phyloP scores from a whole-genome alignment of 2,329 filamentous ascomycete species.

The Orbilia brochopaga region DNA sequence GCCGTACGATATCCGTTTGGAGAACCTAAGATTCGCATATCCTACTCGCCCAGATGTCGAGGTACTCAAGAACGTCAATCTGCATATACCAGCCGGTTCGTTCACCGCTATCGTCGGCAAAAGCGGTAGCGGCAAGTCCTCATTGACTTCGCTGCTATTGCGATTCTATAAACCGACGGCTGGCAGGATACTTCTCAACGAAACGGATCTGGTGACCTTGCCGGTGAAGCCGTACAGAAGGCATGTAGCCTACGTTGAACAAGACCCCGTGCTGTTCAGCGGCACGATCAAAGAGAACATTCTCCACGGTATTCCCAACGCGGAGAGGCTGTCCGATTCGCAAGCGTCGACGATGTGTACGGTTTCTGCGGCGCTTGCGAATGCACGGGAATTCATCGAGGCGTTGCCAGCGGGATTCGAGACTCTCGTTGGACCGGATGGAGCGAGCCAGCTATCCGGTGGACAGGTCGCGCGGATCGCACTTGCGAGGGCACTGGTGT shows the following conservation, averaged over 20 bases:
- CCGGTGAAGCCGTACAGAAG: constrained; percentile 63
- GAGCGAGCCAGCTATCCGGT: constrained; percentile 53
- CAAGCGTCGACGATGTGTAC: constrained; percentile 21
- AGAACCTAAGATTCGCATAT: constrained; percentile 59
- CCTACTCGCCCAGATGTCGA: constrained; percentile 57
- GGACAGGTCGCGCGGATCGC: constrained; percentile 54
- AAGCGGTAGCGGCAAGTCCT: constrained; percentile 67
- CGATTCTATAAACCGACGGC: constrained; percentile 66
- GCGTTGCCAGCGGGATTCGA: constrained; percentile 53
- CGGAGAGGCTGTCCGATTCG: constrained; percentile 58
- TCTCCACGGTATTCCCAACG: constrained; percentile 62
- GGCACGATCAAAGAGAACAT: constrained; percentile 66
- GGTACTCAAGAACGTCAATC: constrained; percentile 60
- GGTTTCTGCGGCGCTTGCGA: constrained; percentile 53
- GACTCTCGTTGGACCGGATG: constrained; percentile 53
- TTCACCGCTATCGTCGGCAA: constrained; percentile 67
- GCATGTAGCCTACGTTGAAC: constrained; percentile 69
- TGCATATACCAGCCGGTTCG: constrained; percentile 59
- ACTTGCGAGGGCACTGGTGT: constrained; percentile 57
- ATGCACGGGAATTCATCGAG: constrained; percentile 53
- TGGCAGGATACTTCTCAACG: constrained; percentile 62
- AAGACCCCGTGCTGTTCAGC: constrained; percentile 73
- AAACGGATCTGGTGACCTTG: constrained; percentile 61
- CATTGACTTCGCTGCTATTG: constrained; percentile 64
- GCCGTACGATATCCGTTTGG: constrained; percentile 57